A percentile compares a stretch with the other conserved stretches of the same genome.
phyloP scores from a whole-genome alignment of 2,329 filamentous ascomycete genomes.

The Chrysoporthe austroafricana region DNA sequence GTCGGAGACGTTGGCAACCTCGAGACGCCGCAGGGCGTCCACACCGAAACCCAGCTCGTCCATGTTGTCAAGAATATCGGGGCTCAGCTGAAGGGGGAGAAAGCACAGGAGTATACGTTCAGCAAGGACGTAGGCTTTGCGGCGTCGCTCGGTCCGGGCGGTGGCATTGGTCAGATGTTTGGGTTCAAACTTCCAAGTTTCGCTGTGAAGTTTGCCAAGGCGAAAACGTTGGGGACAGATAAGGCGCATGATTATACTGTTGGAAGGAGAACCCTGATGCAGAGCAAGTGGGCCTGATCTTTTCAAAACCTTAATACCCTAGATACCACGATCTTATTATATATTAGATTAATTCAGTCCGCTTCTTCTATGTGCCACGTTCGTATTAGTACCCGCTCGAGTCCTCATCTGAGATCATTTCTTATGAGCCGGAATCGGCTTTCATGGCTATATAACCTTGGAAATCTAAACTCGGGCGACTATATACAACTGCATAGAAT shows the following conservation, averaged over 20 bases:
- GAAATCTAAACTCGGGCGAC: too few relatives aligned
- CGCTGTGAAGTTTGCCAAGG: slow-evolving; percentile 34
- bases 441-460: too few relatives aligned
- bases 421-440: too few relatives aligned
- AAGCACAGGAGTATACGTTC: slow-evolving; percentile 29
- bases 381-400: too few relatives aligned
- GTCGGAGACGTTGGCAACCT: slow-evolving; percentile 38
- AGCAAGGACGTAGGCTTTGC: slow-evolving; percentile 29
- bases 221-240: slow-evolving; percentile 32
- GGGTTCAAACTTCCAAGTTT: slow-evolving; percentile 31
- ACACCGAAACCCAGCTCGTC: slow-evolving; percentile 33
- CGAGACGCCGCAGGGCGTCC: slow-evolving; percentile 31
- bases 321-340: neutral
- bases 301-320: neutral
- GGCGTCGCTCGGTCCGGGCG: slow-evolving; percentile 33
- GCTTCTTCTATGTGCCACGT: too few relatives aligned
- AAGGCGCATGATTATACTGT: slow-evolving; percentile 26
- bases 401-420: too few relatives aligned
- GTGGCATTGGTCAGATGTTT: slow-evolving; percentile 36
- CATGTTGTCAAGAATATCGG: slow-evolving; percentile 33
- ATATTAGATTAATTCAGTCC: too few relatives aligned
- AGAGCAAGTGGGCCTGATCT: slow-evolving; percentile 29
- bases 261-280: slow-evolving; percentile 28
- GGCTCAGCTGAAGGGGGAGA: slow-evolving; percentile 29
- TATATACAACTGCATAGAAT: too few relatives aligned